phyloP scores from a whole-genome alignment of 805 yeast genomes.

The Jamesozyma gamospora region DNA sequence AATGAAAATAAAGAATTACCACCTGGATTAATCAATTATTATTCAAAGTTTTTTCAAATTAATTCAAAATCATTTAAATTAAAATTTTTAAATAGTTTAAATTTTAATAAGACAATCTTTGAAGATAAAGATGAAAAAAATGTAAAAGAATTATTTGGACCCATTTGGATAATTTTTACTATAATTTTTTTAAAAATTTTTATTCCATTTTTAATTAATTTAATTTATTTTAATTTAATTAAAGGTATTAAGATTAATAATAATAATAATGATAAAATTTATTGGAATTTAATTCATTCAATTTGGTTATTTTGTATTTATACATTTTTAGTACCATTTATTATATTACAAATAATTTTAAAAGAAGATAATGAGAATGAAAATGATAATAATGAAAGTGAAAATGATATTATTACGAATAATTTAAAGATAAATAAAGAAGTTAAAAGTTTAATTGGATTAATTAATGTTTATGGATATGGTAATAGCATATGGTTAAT shows the following conservation, averaged over 20 bases:
- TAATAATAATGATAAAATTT: conserved; percentile 46
- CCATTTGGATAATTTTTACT: conserved; percentile 84
- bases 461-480: conserved; percentile 76
- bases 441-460: conserved; percentile 24
- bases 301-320: conserved; percentile 69
- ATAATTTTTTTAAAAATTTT: conserved; percentile 66
- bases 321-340: conserved; percentile 53
- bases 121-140: conserved; percentile 19
- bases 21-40: conserved; percentile 21
- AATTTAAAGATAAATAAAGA: neutral
- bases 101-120: conserved; percentile 13
- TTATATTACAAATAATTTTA: conserved; percentile 39
- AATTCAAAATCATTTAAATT: conserved; percentile 9
- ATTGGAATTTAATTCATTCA: conserved; percentile 55
- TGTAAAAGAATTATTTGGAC: conserved; percentile 63
- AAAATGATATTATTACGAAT: conserved; percentile 28
- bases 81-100: conserved; percentile 7
- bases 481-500: conserved; percentile 82
- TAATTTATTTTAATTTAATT: conserved; percentile 48
- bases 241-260: conserved; percentile 24
- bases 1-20: conserved; percentile 5
- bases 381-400: neutral
- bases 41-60: conserved; percentile 19
- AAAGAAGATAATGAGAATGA: conserved; percentile 28
- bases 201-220: conserved; percentile 48